These are phyloP conservation scores for Aspergillus cavernicola DNA, from an alignment of 495 filamentous ascomycete species.

Conservation along the genomic window DNA sequence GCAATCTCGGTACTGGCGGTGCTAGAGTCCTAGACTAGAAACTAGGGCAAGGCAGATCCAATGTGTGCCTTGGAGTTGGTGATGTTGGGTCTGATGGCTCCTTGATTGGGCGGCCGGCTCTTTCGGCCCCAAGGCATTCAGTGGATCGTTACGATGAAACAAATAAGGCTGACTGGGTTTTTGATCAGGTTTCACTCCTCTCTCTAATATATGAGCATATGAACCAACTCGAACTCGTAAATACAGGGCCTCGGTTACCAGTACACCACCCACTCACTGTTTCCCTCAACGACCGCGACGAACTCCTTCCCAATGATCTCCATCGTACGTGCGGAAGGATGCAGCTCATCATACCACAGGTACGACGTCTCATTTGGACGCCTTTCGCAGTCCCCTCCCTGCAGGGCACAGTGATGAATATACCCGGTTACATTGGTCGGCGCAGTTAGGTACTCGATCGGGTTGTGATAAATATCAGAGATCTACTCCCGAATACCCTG, in stretches of 20 bases:
- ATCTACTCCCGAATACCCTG: conserved; percentile 47
- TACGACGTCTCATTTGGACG: conserved; percentile 37
- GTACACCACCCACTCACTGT: conserved; percentile 56
- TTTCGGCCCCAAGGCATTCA: not conserved
- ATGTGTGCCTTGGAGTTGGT: not conserved
- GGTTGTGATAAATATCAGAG: conserved; percentile 58
- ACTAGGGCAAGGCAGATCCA: not conserved
- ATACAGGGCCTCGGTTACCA: conserved; percentile 15
- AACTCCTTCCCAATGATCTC: conserved; percentile 56
- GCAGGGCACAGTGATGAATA: conserved; percentile 48
- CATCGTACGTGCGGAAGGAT: conserved; percentile 58
- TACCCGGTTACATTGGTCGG: conserved; percentile 62
- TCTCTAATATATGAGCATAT: no score
- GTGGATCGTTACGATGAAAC: not conserved
- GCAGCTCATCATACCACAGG: conserved; percentile 61
- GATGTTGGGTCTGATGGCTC: not conserved
- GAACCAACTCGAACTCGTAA: not conserved
- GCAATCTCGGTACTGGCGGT: not conserved
- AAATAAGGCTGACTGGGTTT: not conserved
- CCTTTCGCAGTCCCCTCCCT: conserved; percentile 28
- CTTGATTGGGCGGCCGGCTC: not conserved
- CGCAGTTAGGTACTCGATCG: conserved; percentile 50
- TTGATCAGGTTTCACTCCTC: no score
- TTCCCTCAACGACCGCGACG: conserved; percentile 54
- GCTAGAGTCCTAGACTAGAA: not conserved